phyloP scores from a whole-genome alignment of 1,139 yeast species.

The Wickerhamomyces sp. region DNA sequence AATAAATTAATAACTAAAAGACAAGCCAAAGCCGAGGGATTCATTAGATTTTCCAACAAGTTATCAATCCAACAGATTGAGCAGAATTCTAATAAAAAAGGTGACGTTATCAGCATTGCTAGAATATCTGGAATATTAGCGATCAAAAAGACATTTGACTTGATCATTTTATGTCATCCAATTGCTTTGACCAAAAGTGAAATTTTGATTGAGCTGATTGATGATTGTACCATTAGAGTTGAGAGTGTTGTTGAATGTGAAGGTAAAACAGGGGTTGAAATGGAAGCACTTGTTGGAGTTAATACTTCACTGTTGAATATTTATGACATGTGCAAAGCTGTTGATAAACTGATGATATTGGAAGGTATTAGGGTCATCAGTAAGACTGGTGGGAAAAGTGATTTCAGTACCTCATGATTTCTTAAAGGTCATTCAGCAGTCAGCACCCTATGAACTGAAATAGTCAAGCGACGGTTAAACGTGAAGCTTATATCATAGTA shows the following conservation, averaged over 20 bases:
- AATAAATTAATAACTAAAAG: slow-evolving; percentile 34
- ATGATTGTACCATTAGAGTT: slow-evolving; percentile 21
- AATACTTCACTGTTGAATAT: slow-evolving; percentile 37
- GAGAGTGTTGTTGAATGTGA: slow-evolving; percentile 36
- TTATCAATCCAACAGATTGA: slow-evolving; percentile 28
- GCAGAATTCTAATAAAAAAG: slow-evolving; percentile 37
- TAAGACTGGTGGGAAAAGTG: slow-evolving; percentile 38
- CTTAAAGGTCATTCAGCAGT: too few relatives aligned
- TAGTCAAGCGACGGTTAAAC: too few relatives aligned
- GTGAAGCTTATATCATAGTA: too few relatives aligned
- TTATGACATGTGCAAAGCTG: slow-evolving; percentile 54
- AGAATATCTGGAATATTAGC: slow-evolving; percentile 48
- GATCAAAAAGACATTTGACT: slow-evolving; percentile 37
- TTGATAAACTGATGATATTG: slow-evolving; percentile 41
- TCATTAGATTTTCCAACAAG: slow-evolving; percentile 32
- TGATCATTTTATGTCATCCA: slow-evolving; percentile 48
- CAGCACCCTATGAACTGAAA: too few relatives aligned
- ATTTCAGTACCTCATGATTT: slow-evolving; percentile 8
- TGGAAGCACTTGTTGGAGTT: slow-evolving; percentile 47
- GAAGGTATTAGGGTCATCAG: slow-evolving; percentile 31
- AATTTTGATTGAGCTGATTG: slow-evolving; percentile 24
- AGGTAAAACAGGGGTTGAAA: slow-evolving; percentile 50
- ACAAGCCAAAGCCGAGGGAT: slow-evolving; percentile 38
- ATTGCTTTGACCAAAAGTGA: slow-evolving; percentile 35
- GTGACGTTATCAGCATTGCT: slow-evolving; percentile 44